Evolutionary conservation across 768 basidiomycete species (phyloP).

Genomic region (Leccinum broughii): DNA sequence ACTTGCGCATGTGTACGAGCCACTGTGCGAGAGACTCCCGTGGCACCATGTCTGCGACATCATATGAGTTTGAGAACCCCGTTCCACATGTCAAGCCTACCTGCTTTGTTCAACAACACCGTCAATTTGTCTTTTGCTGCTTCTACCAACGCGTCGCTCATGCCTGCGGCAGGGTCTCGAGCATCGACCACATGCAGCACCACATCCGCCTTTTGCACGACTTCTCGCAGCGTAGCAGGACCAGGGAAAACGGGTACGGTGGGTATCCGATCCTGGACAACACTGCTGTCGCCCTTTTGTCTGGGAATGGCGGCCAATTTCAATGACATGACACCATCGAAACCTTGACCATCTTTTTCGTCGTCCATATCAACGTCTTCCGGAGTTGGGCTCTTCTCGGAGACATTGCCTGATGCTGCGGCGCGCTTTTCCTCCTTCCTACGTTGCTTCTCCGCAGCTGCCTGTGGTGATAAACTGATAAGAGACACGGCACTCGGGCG

Average conservation of each 20-base stretch:
- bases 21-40: constrained; percentile 73
- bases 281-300: background rate
- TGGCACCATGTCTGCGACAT: constrained; percentile 68
- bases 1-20: constrained; percentile 58
- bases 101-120: constrained; percentile 86
- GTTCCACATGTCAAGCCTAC: constrained; percentile 43
- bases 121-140: constrained; percentile 48
- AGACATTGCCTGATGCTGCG: constrained; percentile 29
- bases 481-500: background rate
- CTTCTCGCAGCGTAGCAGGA: constrained; percentile 36
- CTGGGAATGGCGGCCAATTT: constrained; percentile 1
- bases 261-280: constrained; percentile 10
- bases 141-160: constrained; percentile 62
- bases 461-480: constrained; percentile 40
- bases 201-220: constrained; percentile 76
- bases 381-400: constrained; percentile 24
- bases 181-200: constrained; percentile 82
- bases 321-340: constrained; percentile 41
- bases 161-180: constrained; percentile 73
- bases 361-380: constrained; percentile 34
- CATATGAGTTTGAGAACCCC: background rate
- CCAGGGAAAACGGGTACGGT: constrained; percentile 28
- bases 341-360: constrained; percentile 30
- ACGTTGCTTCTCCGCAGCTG: constrained; percentile 72
- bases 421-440: constrained; percentile 67